Percentiles rank a stretch among this genome's conserved stretches.
phyloP scores from a whole-genome alignment of 2,329 filamentous ascomycete species.

The Fusarium metavorans region DNA sequence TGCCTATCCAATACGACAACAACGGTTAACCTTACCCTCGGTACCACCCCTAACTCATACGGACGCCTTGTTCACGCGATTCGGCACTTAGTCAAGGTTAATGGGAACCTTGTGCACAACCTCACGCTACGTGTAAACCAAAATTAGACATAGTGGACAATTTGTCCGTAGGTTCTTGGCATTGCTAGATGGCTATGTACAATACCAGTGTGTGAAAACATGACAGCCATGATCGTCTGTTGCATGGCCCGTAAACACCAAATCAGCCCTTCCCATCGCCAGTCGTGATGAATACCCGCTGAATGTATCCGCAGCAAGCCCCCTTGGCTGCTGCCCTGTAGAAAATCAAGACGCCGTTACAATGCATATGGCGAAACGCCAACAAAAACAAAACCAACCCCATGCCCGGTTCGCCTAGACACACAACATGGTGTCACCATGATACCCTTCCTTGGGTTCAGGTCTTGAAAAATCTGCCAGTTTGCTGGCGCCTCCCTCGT shows the following conservation, averaged over 20 bases:
- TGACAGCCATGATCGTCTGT: conserved; percentile 16
- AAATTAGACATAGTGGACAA: neutral
- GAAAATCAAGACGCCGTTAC: conserved; percentile 41
- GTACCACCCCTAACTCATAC: conserved; percentile 12
- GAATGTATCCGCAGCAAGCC: conserved; percentile 39
- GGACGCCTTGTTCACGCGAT: conserved; percentile 8
- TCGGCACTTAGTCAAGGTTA: conserved; percentile 19
- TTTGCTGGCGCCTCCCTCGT: neutral
- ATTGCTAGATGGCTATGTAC: conserved; percentile 38
- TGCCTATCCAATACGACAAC: conserved; percentile 7
- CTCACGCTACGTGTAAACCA: conserved; percentile 5
- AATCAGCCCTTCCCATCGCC: conserved; percentile 24
- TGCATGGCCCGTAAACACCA: conserved; percentile 32
- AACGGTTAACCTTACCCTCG: conserved; percentile 14
- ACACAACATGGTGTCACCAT: neutral
- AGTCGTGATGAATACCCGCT: conserved; percentile 39
- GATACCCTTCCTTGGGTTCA: neutral
- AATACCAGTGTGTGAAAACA: conserved; percentile 27
- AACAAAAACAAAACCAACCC: conserved; percentile 23
- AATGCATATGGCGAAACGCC: conserved; percentile 39
- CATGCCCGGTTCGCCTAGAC: conserved; percentile 17
- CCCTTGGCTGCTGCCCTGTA: conserved; percentile 35
- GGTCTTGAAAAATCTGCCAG: neutral
- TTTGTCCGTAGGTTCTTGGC: conserved; percentile 23
- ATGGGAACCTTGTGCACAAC: conserved; percentile 16